Conservation (phyloP, 108 stramenopile genomes). For the Mediolabrus comicus region DNA sequence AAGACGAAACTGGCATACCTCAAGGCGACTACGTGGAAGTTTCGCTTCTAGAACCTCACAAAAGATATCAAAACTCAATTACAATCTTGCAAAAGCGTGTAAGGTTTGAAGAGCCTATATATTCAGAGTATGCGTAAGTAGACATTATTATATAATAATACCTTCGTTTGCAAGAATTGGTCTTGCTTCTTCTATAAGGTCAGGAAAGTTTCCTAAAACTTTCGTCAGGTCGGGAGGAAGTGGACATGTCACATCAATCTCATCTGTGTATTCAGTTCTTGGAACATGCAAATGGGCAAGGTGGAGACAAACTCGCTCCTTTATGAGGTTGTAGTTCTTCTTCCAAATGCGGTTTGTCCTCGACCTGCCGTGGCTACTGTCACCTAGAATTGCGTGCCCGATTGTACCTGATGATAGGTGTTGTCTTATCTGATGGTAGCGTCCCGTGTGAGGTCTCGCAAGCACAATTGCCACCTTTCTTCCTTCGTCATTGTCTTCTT, state of each 20-base stretch:
- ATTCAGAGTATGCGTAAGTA: conserved; percentile 69
- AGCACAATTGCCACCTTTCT: conserved; percentile 32
- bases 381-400: conserved; percentile 37
- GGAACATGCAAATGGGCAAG: conserved; percentile 31
- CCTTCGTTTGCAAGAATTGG: conserved; percentile 14
- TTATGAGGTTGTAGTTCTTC: conserved; percentile 25
- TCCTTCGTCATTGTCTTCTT: conserved; percentile 27
- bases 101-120: conserved; percentile 62
- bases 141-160: not conserved
- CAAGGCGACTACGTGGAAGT: conserved; percentile 59
- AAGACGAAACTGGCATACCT: conserved; percentile 62
- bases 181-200: conserved; percentile 18
- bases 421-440: conserved; percentile 69
- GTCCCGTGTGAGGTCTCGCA: conserved; percentile 41
- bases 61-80: conserved; percentile 73
- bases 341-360: conserved; percentile 41
- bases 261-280: conserved; percentile 30
- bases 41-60: conserved; percentile 77
- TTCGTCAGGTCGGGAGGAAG: conserved; percentile 30
- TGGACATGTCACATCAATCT: conserved; percentile 43
- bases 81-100: conserved; percentile 73
- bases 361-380: conserved; percentile 23
- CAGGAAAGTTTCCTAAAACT: conserved; percentile 31
- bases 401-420: conserved; percentile 48
- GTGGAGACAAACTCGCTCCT: conserved; percentile 43